phyloP scores from a whole-genome alignment of 176 grass and related monocot species.

The Tillandsia leiboldiana region DNA sequence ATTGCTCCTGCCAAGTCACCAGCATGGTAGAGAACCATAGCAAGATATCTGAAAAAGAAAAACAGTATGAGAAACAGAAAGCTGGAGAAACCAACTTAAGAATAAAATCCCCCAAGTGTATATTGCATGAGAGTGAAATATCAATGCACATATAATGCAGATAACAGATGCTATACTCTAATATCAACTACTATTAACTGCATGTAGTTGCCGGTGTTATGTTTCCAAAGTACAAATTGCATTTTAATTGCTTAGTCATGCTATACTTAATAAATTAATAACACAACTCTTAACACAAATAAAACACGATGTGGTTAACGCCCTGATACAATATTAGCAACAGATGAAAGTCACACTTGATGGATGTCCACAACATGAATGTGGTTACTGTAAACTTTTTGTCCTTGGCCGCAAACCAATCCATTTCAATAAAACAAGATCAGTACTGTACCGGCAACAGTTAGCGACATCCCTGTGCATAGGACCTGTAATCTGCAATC shows the following conservation, averaged over 20 bases:
- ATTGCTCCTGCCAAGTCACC: conserved; percentile 82
- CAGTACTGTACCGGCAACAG: conserved; percentile 65
- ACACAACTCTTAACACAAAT: not conserved
- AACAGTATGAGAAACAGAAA: conserved; percentile 1
- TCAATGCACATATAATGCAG: too few relatives aligned
- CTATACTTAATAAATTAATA: not conserved
- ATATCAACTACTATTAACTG: not conserved
- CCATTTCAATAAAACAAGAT: conserved; percentile 11
- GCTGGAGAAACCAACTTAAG: not conserved
- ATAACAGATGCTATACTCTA: too few relatives aligned
- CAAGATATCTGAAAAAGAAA: conserved; percentile 62
- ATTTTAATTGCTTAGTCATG: not conserved
- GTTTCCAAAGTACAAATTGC: not conserved
- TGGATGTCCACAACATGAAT: not conserved
- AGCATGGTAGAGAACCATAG: conserved; percentile 94
- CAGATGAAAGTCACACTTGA: not conserved
- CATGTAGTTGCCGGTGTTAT: not conserved
- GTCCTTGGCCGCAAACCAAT: not conserved
- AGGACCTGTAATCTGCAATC: conserved; percentile 79
- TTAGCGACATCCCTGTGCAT: conserved; percentile 96
- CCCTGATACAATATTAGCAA: too few relatives aligned
- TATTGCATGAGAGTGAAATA: too few relatives aligned
- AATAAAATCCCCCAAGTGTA: not conserved
- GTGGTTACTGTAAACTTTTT: not conserved
- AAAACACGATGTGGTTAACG: too few relatives aligned